These are phyloP conservation scores for Monosporascus sp. DNA, from an alignment of 2,329 filamentous ascomycete species.

Conservation along the genomic window DNA sequence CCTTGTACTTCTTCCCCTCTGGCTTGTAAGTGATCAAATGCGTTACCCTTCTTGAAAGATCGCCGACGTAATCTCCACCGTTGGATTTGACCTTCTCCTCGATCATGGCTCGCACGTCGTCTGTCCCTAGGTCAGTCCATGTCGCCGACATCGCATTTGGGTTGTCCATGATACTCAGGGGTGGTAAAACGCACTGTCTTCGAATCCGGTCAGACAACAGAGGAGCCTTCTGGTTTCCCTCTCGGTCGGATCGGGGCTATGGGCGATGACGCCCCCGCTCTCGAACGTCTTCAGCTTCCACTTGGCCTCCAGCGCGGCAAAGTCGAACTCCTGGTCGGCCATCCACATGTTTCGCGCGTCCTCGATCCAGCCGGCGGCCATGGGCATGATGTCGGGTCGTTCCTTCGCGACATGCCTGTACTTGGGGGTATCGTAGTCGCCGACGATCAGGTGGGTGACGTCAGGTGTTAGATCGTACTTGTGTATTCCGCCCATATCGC, in stretches of 20 bases:
- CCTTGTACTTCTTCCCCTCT: conserved; percentile 83
- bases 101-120: conserved; percentile 63
- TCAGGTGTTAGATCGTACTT: conserved; percentile 92
- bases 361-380: conserved; percentile 80
- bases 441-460: conserved; percentile 90
- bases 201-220: conserved; percentile 54
- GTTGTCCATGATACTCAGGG: not conserved
- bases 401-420: conserved; percentile 93
- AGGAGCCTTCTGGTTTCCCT: conserved; percentile 37
- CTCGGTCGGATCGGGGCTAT: conserved; percentile 18
- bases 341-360: conserved; percentile 78
- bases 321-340: conserved; percentile 68
- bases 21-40: conserved; percentile 79
- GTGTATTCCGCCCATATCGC: conserved; percentile 80
- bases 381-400: conserved; percentile 76
- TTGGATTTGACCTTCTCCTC: conserved; percentile 61
- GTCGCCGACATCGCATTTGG: not conserved
- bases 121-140: conserved; percentile 31
- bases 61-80: conserved; percentile 80
- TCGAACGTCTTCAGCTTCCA: conserved; percentile 62
- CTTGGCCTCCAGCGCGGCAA: conserved; percentile 61
- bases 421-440: conserved; percentile 83
- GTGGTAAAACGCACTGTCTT: conserved; percentile 35
- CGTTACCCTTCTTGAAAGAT: conserved; percentile 79
- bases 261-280: conserved; percentile 39